A percentile compares a stretch with the other conserved stretches of the same genome.
These are phyloP conservation scores for Diaporthe citri DNA, from an alignment of 2,329 filamentous ascomycete genomes.

Conservation along the genomic window DNA sequence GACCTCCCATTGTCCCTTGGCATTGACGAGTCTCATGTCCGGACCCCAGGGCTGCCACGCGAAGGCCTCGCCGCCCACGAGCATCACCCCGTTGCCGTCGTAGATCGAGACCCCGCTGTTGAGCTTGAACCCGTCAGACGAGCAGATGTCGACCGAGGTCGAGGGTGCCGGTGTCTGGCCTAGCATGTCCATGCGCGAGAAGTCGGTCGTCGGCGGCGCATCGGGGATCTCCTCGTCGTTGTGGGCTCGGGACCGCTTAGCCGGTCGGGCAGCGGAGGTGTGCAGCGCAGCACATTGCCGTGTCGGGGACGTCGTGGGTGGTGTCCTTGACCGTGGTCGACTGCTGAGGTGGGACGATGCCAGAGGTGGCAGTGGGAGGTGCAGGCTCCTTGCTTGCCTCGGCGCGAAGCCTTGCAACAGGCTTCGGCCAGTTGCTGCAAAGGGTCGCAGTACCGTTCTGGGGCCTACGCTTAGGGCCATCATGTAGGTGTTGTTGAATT, in stretches of 20 bases:
- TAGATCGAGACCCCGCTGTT: conserved; percentile 82
- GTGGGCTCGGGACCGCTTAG: conserved; percentile 40
- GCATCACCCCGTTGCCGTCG: conserved; percentile 78
- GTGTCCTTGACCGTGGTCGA: not conserved
- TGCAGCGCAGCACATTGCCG: conserved; percentile 36
- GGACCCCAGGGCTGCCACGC: conserved; percentile 83
- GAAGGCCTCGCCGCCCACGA: conserved; percentile 91
- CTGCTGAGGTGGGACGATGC: not conserved
- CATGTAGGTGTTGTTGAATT: not conserved
- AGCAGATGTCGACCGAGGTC: conserved; percentile 86
- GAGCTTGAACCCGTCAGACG: conserved; percentile 85
- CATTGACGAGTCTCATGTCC: conserved; percentile 72
- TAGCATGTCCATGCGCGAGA: conserved; percentile 83
- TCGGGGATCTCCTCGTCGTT: conserved; percentile 47
- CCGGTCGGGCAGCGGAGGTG: not conserved
- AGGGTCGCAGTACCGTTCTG: conserved; percentile 16
- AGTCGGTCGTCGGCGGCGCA: conserved; percentile 67
- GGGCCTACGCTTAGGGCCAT: conserved; percentile 34
- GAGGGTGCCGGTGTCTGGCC: conserved; percentile 80
- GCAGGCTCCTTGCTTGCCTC: conserved; percentile 21
- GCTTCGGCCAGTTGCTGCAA: not conserved
- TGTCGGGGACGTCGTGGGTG: not conserved
- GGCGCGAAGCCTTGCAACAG: conserved; percentile 4
- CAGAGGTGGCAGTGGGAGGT: conserved; percentile 39
- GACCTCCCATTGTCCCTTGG: conserved; percentile 85